phyloP scores from a whole-genome alignment of 2,329 filamentous ascomycete species.

The Polytolypa hystricis region DNA sequence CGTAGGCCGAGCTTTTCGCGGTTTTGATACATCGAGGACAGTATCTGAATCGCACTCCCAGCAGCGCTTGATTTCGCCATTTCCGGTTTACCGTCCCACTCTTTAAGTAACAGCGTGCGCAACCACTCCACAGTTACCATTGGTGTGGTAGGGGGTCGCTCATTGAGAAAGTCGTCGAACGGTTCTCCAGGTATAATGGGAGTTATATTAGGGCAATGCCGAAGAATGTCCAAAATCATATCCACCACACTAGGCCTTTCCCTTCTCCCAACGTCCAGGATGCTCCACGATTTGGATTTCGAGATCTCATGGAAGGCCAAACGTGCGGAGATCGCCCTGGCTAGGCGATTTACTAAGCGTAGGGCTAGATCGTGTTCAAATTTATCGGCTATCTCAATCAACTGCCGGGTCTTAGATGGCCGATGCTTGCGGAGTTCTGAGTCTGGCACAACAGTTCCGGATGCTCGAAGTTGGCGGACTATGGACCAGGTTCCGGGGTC shows the following conservation, averaged over 20 bases:
- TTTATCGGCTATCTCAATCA: slow-evolving; percentile 30
- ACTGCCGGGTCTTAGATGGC: slow-evolving; percentile 17
- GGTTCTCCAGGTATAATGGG: neutral
- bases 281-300: slow-evolving; percentile 23
- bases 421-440: slow-evolving; percentile 26
- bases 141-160: slow-evolving; percentile 18
- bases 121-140: slow-evolving; percentile 34
- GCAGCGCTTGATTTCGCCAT: slow-evolving; percentile 60
- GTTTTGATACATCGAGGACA: slow-evolving; percentile 63
- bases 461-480: slow-evolving; percentile 33
- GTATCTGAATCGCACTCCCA: slow-evolving; percentile 64
- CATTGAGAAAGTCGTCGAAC: slow-evolving; percentile 3
- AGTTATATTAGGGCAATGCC: slow-evolving; percentile 12
- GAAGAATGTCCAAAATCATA: slow-evolving; percentile 25
- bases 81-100: slow-evolving; percentile 68
- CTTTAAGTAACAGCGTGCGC: slow-evolving; percentile 59
- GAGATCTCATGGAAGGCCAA: slow-evolving; percentile 40
- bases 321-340: slow-evolving; percentile 39
- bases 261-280: slow-evolving; percentile 19
- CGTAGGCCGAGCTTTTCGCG: slow-evolving; percentile 54
- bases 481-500: slow-evolving; percentile 27
- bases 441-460: slow-evolving; percentile 28
- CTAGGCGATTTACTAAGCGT: slow-evolving; percentile 38
- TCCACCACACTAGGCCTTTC: slow-evolving; percentile 24
- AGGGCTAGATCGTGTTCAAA: slow-evolving; percentile 43